Percentiles rank a stretch among this genome's conserved stretches.
Evolutionary conservation across 306 rosid species (phyloP).

Genomic region (Vicia sativa): DNA sequence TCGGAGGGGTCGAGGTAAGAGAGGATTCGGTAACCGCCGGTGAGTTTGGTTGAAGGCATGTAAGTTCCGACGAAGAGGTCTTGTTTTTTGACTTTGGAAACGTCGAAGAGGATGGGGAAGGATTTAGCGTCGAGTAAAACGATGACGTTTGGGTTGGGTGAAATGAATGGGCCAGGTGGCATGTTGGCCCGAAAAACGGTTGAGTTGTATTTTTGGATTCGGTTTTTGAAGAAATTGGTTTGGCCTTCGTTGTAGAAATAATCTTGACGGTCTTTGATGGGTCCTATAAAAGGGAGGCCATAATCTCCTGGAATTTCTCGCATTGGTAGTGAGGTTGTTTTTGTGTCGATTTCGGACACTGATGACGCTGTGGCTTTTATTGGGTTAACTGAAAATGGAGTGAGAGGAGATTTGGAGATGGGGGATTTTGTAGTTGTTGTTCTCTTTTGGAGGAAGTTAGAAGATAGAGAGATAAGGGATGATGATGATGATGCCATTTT

Average conservation of each 20-base stretch:
- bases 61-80: constrained; percentile 84
- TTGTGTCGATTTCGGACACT: neutral
- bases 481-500: constrained; percentile 37
- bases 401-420: neutral
- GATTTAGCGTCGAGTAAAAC: constrained; percentile 80
- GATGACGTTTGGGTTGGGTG: constrained; percentile 62
- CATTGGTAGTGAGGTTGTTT: constrained; percentile 44
- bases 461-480: constrained; percentile 15
- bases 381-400: neutral
- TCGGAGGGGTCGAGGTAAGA: constrained; percentile 94
- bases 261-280: constrained; percentile 68
- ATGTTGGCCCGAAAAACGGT: constrained; percentile 82
- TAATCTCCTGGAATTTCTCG: constrained; percentile 73
- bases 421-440: constrained; percentile 1
- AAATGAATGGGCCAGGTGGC: constrained; percentile 85
- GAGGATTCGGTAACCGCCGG: constrained; percentile 86
- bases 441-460: constrained; percentile 46
- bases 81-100: constrained; percentile 68
- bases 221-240: constrained; percentile 63
- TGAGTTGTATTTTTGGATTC: constrained; percentile 60
- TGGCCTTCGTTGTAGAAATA: constrained; percentile 83
- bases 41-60: constrained; percentile 80
- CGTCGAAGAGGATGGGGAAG: constrained; percentile 80
- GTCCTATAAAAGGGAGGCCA: constrained; percentile 73
- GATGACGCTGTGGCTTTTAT: constrained; percentile 47